These are phyloP conservation scores for Hymenoscyphus repandus DNA, from an alignment of 2,329 filamentous ascomycete genomes.

Conservation along the genomic window DNA sequence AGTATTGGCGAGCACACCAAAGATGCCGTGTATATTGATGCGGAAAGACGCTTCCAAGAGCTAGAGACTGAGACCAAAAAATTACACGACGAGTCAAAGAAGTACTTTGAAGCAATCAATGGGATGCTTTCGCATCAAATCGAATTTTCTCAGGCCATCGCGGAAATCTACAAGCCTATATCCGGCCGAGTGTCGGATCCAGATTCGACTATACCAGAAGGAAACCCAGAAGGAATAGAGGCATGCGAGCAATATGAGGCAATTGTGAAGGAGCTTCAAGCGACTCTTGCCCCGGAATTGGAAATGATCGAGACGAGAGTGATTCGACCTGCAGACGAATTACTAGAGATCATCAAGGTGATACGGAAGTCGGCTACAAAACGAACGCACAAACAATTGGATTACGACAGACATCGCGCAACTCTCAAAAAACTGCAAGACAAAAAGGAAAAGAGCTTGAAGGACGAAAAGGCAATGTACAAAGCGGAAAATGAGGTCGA, in stretches of 20 bases:
- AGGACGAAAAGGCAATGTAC: constrained; percentile 97
- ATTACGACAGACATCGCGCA: constrained; percentile 83
- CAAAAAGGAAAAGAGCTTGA: constrained; percentile 92
- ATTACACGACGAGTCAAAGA: constrained; percentile 92
- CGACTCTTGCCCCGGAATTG: constrained; percentile 81
- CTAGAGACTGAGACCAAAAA: constrained; percentile 94
- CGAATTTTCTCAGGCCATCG: constrained; percentile 93
- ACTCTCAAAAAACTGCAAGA: constrained; percentile 91
- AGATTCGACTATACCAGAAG: constrained; percentile 72
- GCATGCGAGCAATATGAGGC: constrained; percentile 96
- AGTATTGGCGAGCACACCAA: constrained; percentile 95
- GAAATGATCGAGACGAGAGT: constrained; percentile 96
- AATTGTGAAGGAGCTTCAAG: constrained; percentile 85
- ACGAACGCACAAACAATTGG: constrained; percentile 94
- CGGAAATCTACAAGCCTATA: constrained; percentile 97
- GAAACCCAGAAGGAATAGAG: constrained; percentile 86
- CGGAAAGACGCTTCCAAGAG: constrained; percentile 89
- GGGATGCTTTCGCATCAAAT: constrained; percentile 97
- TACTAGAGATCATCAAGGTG: constrained; percentile 90
- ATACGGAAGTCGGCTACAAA: constrained; percentile 86
- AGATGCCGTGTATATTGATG: constrained; percentile 89
- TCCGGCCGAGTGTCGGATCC: constrained; percentile 94
- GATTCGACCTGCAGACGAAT: constrained; percentile 86
- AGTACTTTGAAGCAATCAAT: constrained; percentile 97
- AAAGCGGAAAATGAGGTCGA: constrained; percentile 91